phyloP scores from a whole-genome alignment of 2,329 filamentous ascomycete species.

The Ambrosiella beaveri region DNA sequence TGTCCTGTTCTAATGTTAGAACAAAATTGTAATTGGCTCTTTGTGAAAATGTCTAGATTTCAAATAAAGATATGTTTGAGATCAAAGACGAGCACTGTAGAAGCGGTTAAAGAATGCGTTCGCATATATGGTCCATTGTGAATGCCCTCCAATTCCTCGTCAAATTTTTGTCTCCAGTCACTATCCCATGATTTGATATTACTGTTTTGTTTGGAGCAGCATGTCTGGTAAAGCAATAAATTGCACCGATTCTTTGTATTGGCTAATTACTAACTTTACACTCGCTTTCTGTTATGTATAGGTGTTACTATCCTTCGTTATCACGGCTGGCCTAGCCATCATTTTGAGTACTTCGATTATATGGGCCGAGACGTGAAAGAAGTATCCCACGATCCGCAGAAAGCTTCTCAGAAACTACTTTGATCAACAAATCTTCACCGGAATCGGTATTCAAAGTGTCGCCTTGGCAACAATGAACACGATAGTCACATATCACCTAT shows the following conservation, averaged over 20 bases:
- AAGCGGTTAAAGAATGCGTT: not conserved
- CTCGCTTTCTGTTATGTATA: conserved; percentile 16
- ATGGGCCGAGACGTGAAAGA: conserved; percentile 32
- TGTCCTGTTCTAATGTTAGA: not conserved
- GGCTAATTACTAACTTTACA: not conserved
- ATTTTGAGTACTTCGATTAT: conserved; percentile 38
- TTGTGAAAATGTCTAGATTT: not conserved
- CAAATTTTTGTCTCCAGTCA: not conserved
- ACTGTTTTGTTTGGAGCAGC: not conserved
- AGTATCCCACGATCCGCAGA: conserved; percentile 36
- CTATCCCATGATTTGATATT: not conserved
- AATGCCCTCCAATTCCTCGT: not conserved
- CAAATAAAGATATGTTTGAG: not conserved
- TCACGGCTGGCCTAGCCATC: conserved; percentile 42
- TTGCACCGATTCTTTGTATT: conserved; percentile 19
- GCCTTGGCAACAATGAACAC: conserved; percentile 40
- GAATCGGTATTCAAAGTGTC: conserved; percentile 49
- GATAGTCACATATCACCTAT: conserved; percentile 52
- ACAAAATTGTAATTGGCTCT: not conserved
- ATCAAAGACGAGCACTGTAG: not conserved
- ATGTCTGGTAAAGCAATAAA: conserved; percentile 17
- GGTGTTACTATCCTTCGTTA: conserved; percentile 49
- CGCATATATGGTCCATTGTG: not conserved
- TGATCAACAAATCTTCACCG: conserved; percentile 52
- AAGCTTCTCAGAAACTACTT: conserved; percentile 49